Conservation (phyloP, 495 filamentous ascomycete species). For the Elasticomyces elasticus region DNA sequence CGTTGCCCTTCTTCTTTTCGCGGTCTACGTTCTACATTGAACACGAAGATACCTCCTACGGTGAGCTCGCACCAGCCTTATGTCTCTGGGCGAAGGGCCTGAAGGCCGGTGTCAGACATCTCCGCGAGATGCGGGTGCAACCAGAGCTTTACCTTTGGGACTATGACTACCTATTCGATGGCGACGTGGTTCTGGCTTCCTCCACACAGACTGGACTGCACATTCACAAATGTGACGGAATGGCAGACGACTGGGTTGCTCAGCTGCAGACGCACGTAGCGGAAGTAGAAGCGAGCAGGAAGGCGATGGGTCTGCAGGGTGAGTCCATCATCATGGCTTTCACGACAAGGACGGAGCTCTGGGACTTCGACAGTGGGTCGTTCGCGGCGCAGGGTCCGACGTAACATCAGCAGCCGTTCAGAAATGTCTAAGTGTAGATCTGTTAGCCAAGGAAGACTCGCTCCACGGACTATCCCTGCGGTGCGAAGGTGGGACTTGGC, state of each 20-base stretch:
- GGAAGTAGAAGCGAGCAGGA: background rate
- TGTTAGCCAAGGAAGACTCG: too few species aligned
- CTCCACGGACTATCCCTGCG: too few species aligned
- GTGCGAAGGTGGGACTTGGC: too few species aligned
- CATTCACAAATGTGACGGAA: background rate
- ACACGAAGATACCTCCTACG: background rate
- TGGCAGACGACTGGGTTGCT: background rate
- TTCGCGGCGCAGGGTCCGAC: too few species aligned
- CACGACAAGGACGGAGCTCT: background rate
- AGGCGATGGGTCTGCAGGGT: background rate
- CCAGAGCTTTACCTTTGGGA: too few species aligned
- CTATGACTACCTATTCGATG: background rate
- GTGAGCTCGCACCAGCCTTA: background rate
- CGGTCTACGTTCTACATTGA: background rate
- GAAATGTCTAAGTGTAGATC: too few species aligned
- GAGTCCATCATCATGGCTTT: slow-evolving; percentile 1
- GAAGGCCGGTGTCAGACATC: background rate
- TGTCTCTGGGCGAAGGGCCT: background rate
- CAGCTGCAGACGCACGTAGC: background rate
- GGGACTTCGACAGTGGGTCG: background rate
- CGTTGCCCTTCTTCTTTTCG: background rate
- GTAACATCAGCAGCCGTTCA: too few species aligned
- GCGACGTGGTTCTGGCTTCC: background rate
- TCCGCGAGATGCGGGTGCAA: background rate
- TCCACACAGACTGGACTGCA: background rate